These are phyloP conservation scores for Funneliformis geosporum DNA, from an alignment of 192 early-diverging fungal species.

Conservation along the genomic window DNA sequence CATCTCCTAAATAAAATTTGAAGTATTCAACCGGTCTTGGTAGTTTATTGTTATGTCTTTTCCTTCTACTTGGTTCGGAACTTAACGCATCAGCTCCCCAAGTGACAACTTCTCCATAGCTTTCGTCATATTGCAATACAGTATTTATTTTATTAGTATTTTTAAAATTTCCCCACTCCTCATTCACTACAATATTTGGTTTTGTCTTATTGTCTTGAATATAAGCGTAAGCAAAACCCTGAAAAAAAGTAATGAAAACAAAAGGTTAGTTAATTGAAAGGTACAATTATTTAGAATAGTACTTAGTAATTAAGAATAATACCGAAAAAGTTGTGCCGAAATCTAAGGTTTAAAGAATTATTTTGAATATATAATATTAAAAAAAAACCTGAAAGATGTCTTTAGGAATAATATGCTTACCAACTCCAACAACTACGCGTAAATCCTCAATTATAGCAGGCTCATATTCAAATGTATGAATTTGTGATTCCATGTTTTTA, in stretches of 20 bases:
- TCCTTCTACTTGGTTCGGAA: not conserved
- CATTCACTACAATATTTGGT: not conserved
- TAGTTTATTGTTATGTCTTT: not conserved
- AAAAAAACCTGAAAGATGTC: too few relatives aligned
- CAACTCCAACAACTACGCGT: too few relatives aligned
- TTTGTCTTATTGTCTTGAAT: not conserved
- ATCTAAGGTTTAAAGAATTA: not conserved
- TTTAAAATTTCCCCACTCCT: not conserved
- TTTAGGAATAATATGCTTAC: too few relatives aligned
- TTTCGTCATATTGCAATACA: slow-evolving; percentile 28
- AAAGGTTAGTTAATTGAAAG: too few relatives aligned
- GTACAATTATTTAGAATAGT: not conserved
- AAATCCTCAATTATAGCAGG: too few relatives aligned
- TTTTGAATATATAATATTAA: too few relatives aligned
- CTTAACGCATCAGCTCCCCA: slow-evolving; percentile 17
- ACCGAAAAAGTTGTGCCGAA: slow-evolving; percentile 27
- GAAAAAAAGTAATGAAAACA: too few relatives aligned
- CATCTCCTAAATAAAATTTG: slow-evolving; percentile 25
- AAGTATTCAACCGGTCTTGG: slow-evolving; percentile 8
- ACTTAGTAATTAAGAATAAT: not conserved
- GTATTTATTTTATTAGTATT: slow-evolving; percentile 1
- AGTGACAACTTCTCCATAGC: not conserved
- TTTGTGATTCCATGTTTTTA: too few relatives aligned
- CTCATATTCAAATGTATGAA: too few relatives aligned
- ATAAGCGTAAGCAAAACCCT: slow-evolving; percentile 14